Evolutionary conservation across 1,139 yeast genomes (phyloP), one percentile per base, ranked within the genome.

Genomic region (Trichomonascaceae sp.): DNA sequence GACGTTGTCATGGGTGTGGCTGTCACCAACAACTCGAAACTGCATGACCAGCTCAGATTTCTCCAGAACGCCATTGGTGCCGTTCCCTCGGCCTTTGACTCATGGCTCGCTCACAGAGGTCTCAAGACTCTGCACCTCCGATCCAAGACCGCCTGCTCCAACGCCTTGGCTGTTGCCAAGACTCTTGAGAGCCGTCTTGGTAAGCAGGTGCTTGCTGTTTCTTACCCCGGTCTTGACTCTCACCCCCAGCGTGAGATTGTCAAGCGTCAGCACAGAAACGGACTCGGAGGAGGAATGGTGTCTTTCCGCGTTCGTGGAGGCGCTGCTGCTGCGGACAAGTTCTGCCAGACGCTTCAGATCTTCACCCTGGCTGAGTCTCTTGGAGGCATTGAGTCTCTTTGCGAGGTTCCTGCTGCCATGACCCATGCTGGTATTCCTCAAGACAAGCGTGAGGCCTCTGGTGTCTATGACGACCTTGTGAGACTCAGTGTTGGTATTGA

Each of bases 31-130:
- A 59, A 61, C 48, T 74, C 70, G 40, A 65, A 57, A 35, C 62
- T 80, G 49, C 74, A 74, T 60, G 75, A 75, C 44, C 65, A 65
- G 50, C 69, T 75, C 57, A 67, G 81, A 43, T 82, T 80, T 64
- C 67, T 81, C 57, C 93, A 82, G 59, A 82, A 82, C 51, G 93
- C 94, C 43, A 68, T 80, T 51, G 94, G 94, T 43, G 84, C 92
- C 30, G 71, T 81, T 44, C 93, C 93, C 45, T 80, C 93, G 26
- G 84, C 93, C 34, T 82, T 82, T 56, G 94, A 82, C 64, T 71
- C 84, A 32, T 82, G 93, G 93, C 74, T 82, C 59, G 87, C 93
- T 39, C 93, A 81, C 69, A 72, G 94, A 59, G 94, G 94, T 52
- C 69, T 82, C 55, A 82, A 80, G 69, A 82, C 94, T 30, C 67